Evolutionary conservation across 2,329 filamentous ascomycete genomes (phyloP), one percentile per base, ranked within the genome.

Genomic region (Balansia obtecta): DNA sequence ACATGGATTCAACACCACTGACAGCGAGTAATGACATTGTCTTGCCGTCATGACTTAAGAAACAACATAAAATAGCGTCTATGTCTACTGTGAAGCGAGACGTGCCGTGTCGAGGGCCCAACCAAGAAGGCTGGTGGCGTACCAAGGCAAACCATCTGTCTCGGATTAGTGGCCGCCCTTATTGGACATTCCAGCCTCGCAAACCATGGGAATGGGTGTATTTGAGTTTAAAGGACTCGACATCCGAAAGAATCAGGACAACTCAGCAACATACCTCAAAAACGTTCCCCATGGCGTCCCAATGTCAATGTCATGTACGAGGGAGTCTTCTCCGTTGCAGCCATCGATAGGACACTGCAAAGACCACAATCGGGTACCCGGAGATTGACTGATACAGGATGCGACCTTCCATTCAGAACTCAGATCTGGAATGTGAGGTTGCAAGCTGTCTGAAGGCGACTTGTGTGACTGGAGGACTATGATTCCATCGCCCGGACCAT

Each of bases 71-170:
- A 2, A 96, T 68, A 1, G 82, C 88, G 59, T 94, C 86, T 57
- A 89, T 86, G 53, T 88, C 84, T 4, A 90, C 71, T 4, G 70
- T 68, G 51, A 95, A 85, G 0, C 69, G 69, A 3, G 71, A 66
- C 54, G 77, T 81, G 12, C 90, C 90, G 63, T 96, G 90, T 39
- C 88, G 75, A n/a, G 91, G 91, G 8, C 85, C 88, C 11, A 95
- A 70, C 91, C 91, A 97, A 1, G 89, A 85, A 34, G 76, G 77
- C 80, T 83, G 93, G 3, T 87, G 72, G 16, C 89, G 80, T 5
- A 94, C 82, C 12, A 95, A 68, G 8, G 87, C 81, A 63, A 95
- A 91, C 81, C 88, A 95, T 57, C 85, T 80, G 47, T 45, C 22
- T 18, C 7, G n/a, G 5, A 46, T 53, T 42, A 53, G 49, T 32